phyloP scores from a whole-genome alignment of 768 basidiomycete species.

The Mycena metata region DNA sequence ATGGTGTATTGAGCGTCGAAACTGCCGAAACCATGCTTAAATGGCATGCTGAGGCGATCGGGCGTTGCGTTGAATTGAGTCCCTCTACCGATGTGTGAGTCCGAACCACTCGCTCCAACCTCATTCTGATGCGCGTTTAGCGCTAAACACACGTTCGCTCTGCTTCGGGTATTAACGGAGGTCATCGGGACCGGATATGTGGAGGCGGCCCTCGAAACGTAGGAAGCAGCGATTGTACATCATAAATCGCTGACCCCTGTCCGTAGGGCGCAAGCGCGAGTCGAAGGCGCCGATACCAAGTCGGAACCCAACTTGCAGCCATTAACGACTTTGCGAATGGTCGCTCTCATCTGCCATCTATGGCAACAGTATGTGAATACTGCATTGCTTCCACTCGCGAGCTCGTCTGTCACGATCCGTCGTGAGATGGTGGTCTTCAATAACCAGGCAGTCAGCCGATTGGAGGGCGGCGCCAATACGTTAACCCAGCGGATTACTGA shows the following conservation, averaged over 20 bases:
- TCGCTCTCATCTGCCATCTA: slow-evolving; percentile 92
- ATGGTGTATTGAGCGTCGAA: slow-evolving; percentile 82
- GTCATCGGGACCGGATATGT: slow-evolving; percentile 87
- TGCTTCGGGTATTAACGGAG: slow-evolving; percentile 89
- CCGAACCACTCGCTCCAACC: not conserved
- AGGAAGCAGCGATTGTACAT: slow-evolving; percentile 45
- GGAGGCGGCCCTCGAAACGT: slow-evolving; percentile 95
- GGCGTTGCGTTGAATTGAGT: slow-evolving; percentile 93
- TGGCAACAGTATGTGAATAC: slow-evolving; percentile 98
- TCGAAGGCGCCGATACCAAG: slow-evolving; percentile 83
- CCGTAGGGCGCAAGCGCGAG: slow-evolving; percentile 74
- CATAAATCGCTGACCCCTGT: slow-evolving; percentile 14
- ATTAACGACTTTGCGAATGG: slow-evolving; percentile 72
- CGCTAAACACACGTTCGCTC: slow-evolving; percentile 87
- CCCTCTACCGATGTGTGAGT: slow-evolving; percentile 86
- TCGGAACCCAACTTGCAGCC: slow-evolving; percentile 83
- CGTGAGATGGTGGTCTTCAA: slow-evolving; percentile 96
- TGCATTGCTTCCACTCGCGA: slow-evolving; percentile 89
- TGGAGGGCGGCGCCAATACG: slow-evolving; percentile 86
- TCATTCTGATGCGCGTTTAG: slow-evolving; percentile 56
- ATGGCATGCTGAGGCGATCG: slow-evolving; percentile 98
- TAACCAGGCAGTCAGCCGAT: slow-evolving; percentile 84
- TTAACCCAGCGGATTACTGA: slow-evolving; percentile 88
- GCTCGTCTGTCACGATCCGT: slow-evolving; percentile 86
- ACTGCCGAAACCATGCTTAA: slow-evolving; percentile 92